Base-by-base conservation (phyloP, 2,329 filamentous ascomycete species). In the Thielaviopsis populi region DNA sequence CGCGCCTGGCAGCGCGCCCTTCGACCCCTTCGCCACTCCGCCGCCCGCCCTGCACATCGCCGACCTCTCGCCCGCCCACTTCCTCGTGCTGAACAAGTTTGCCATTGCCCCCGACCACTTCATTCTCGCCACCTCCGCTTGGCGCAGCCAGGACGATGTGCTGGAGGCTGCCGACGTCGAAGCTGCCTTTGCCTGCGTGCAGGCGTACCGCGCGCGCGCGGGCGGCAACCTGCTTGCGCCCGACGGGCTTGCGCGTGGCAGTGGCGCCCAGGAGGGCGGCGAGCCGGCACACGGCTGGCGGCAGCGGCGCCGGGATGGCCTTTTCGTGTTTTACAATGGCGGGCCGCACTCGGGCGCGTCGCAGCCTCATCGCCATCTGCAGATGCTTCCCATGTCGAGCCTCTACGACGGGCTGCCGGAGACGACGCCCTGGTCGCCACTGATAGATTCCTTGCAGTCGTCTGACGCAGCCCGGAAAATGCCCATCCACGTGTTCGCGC, bases 41-140 rank as follows among this genome's bases (percentile, higher is more conserved):
- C 69, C 75, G 2, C 75, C 78, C 4, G 74, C 81, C 10, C 78
- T 86, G 64, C 75, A 85, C 43, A 73, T 84, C 53, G 72, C 79
- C 17, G 71, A 73, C 30, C 69, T 87, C 7, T 75, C 75, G 1
- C 75, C 81, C 0, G 72, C 75, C 8, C 86, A 90, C 72, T 78
- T 79, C 65, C 77, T 89, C 50, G 82, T 90, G 1, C 75, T 90
- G 48, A 90, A 90, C 76, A 90, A 89, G 72, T 90, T 87, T 69
- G 85, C 87, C 59, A 74, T 90, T 59, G 84, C 88, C 41, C 79
- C 81, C 0, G 79, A 84, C 69, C 87, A 90, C 73, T 88, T 87
- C 70, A 88, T 90, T 68, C 78, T 90, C 59, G 81, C 83, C 0
- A 90, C 87, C 0, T 80, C 74, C n/a, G 72, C 74, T 0, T 83